Percentiles rank a stretch among this genome's conserved stretches.
Evolutionary conservation across 352 stramenopile species (phyloP).

Genomic region (Pythium brachiatum): DNA sequence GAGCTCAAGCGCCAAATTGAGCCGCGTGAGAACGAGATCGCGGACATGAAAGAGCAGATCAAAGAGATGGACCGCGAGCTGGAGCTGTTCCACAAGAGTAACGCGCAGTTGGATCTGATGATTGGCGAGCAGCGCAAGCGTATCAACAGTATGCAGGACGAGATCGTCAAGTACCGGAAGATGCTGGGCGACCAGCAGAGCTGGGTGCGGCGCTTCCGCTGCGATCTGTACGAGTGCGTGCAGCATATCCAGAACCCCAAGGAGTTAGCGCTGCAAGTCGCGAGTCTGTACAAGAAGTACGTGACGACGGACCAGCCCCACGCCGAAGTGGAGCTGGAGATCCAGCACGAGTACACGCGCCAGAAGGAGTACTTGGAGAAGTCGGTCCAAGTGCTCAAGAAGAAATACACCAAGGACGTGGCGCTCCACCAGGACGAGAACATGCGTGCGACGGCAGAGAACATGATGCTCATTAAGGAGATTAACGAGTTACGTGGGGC

Average conservation of each 20-base stretch:
- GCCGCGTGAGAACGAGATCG: conserved; percentile 93
- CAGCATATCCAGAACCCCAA: conserved; percentile 71
- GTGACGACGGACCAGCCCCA: conserved; percentile 40
- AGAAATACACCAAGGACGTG: conserved; percentile 79
- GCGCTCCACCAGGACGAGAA: conserved; percentile 62
- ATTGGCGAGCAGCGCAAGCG: conserved; percentile 88
- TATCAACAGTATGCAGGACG: conserved; percentile 86
- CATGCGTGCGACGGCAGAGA: conserved; percentile 72
- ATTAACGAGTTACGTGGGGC: conserved; percentile 90
- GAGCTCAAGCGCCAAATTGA: conserved; percentile 90
- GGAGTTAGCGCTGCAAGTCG: conserved; percentile 73
- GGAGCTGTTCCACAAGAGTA: conserved; percentile 94
- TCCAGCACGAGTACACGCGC: conserved; percentile 86
- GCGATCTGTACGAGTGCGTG: conserved; percentile 85
- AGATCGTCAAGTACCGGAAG: conserved; percentile 63
- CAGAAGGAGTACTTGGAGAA: conserved; percentile 93
- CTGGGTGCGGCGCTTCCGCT: conserved; percentile 74
- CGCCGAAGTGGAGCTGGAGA: conserved; percentile 61
- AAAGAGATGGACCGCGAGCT: conserved; percentile 95
- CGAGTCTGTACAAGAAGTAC: conserved; percentile 74
- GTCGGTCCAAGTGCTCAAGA: conserved; percentile 87
- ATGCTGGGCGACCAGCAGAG: conserved; percentile 58
- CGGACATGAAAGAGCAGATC: conserved; percentile 93
- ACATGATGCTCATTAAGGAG: conserved; percentile 90
- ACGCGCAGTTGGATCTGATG: conserved; percentile 91